Evolutionary conservation across 2,329 filamentous ascomycete species (phyloP).

Genomic region (Seiridium unicorne): DNA sequence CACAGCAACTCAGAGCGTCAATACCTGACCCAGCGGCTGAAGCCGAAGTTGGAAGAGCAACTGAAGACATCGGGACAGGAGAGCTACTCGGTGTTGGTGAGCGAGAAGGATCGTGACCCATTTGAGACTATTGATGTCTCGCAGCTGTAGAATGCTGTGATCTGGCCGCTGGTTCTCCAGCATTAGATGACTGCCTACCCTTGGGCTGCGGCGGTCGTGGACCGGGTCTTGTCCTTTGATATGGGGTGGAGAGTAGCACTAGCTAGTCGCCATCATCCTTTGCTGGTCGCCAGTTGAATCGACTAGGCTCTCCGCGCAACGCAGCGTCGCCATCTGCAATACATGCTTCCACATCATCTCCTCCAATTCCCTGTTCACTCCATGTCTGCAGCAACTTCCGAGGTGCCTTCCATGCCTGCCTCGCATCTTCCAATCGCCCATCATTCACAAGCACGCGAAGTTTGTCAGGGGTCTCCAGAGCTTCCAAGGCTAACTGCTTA

Average conservation of each 20-base stretch:
- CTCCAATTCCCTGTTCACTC: conserved; percentile 54
- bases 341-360: conserved; percentile 50
- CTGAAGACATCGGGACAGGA: conserved; percentile 51
- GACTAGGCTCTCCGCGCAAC: conserved; percentile 29
- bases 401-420: conserved; percentile 54
- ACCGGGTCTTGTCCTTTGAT: too few relatives aligned
- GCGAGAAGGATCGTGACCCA: conserved; percentile 80
- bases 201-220: too few relatives aligned
- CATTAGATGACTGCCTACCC: too few relatives aligned
- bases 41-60: conserved; percentile 58
- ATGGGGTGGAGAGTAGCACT: too few relatives aligned
- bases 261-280: conserved; percentile 15
- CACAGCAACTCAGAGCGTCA: conserved; percentile 91
- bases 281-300: conserved; percentile 22
- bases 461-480: conserved; percentile 58
- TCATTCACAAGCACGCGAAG: conserved; percentile 57
- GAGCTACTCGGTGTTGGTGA: conserved; percentile 64
- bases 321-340: conserved; percentile 55
- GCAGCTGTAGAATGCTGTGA: conserved; percentile 22
- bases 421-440: conserved; percentile 61
- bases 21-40: conserved; percentile 73
- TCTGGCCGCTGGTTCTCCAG: too few relatives aligned
- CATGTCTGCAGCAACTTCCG: conserved; percentile 50
- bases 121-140: conserved; percentile 70
- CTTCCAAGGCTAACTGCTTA: conserved; percentile 60